phyloP scores from a whole-genome alignment of 2,329 filamentous ascomycete genomes.

The Claviceps capensis region DNA sequence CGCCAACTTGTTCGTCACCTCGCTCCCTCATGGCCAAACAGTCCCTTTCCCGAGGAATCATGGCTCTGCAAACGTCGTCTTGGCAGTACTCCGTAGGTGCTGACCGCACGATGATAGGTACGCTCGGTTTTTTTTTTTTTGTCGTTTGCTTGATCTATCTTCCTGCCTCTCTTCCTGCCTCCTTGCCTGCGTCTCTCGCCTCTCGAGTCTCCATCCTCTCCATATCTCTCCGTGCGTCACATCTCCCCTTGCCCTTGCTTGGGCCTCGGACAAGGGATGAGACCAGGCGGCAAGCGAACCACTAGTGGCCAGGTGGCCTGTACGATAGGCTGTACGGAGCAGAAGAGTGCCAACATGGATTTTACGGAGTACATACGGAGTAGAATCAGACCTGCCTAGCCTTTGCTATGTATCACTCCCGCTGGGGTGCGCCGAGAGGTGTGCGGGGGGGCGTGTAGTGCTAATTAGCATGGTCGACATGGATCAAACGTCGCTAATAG shows the following conservation, averaged over 20 bases:
- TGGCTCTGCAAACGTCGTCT: not conserved
- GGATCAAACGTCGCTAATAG: not conserved
- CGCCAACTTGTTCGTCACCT: not conserved
- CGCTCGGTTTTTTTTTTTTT: not conserved
- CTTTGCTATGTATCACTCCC: not conserved
- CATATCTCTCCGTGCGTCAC: not conserved
- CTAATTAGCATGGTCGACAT: not conserved
- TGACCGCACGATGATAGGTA: not conserved
- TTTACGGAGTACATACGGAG: not conserved
- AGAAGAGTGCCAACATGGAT: not conserved
- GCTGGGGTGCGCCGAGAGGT: not conserved
- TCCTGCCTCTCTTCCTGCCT: too few relatives aligned
- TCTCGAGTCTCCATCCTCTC: not conserved
- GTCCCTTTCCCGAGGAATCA: not conserved
- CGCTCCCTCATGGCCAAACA: not conserved
- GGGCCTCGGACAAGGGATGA: not conserved
- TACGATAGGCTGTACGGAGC: too few relatives aligned
- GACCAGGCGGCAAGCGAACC: not conserved
- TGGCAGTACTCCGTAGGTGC: not conserved
- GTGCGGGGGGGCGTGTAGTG: not conserved
- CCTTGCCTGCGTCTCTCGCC: not conserved
- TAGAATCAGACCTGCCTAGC: not conserved
- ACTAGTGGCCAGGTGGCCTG: not conserved
- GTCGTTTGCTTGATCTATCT: not conserved
- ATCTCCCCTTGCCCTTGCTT: not conserved